Evolutionary conservation across 148 eudicot species (phyloP), one percentile per base, ranked within the genome.

Genomic region (Rhododendron mucronatum): DNA sequence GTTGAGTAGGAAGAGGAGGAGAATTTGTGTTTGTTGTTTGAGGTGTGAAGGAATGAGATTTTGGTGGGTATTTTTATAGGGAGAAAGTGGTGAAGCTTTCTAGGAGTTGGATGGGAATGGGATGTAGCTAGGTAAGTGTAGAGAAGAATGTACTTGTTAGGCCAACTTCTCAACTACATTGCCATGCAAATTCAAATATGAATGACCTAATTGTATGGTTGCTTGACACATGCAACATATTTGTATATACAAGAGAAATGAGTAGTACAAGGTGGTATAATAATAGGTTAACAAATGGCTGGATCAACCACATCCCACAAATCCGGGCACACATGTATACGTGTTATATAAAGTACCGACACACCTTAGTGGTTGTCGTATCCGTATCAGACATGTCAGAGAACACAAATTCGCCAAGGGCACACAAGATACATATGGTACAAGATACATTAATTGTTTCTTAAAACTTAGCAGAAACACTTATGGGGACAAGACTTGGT

Each of bases 101-200:
- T 1, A 51, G 18, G 67, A 20, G 85, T 82, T 77, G 77, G 85
- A 83, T 87, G 83, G 20, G 73, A 16, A 16, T 41, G 7, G 7
- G 45, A 87, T 59, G 63, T 61, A 13, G 85, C 45, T 83, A 77
- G 78, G 61, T 23, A 50, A 86, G 53, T 33, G 73, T 35, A 23
- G 78, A 15, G 82, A 53, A 81, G 61, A 55, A 55, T 55, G 28
- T 11, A 37, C 77, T 26, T 9, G 88, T 86, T 82, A 48, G 88
- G 75, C 75, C 85, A 86, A 47, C 85, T 86, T 82, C 85, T 80
- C 84, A 86, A 86, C 82, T 33, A 13, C 11, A 53, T 9, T 18
- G 41, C 5, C 75, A 69, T 51, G 65, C 41, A 13, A 30, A 51
- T 81, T 51, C 83, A 81, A 26, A 48, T 48, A 48, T 44, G 81